Evolutionary conservation across 2,329 filamentous ascomycete species (phyloP), one percentile per base, ranked within the genome.

Genomic region (Fusarium torreyae): DNA sequence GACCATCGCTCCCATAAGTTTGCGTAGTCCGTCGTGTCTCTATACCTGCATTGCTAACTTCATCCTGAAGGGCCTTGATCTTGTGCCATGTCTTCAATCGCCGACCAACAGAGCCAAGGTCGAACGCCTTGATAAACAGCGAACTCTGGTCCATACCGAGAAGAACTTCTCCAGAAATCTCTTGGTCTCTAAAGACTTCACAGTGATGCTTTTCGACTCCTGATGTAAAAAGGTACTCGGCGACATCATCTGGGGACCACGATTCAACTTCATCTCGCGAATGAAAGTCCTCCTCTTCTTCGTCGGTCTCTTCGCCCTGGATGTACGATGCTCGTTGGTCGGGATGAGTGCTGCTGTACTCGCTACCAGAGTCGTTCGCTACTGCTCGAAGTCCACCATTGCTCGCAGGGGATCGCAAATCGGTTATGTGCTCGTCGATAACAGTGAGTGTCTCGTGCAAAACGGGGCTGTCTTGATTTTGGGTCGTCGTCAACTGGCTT

Each of bases 1-100:
- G 87, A 22, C 86, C 87, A 42, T 91, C 88, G 74, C 87, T 89
- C 46, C 84, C 87, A 75, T 87, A 88, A 3, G 83, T 85, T 58
- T 84, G 83, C 1, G 87, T 89, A 46, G 84, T 87, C 52, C 87
- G 82, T 60, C 85, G 83, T 13, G 82, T 83, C 26, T 79, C 68
- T 17, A 76, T 59, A 9, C 78, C 80, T 44, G 71, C 72, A 44
- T 87, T 86, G 68, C 88, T 91, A 42, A 96, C 90, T 78, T 98
- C 94, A 75, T 97, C 93, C 77, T 98, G 95, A 68, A 98, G 86
- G 5, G 89, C 85, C 80, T 97, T 97, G 79, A 98, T 94, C 80
- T 96, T 97, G 80, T 98, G 94, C 95, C 95, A 98, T 3, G 94
- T 97, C 79, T 97, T 97, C 66, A 98, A 82, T 65, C 95, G 88